A percentile compares a stretch with the other conserved stretches of the same genome.
These are phyloP conservation scores for Aspergillus pseudoterreus DNA, from an alignment of 2,329 filamentous ascomycete species.

Conservation along the genomic window DNA sequence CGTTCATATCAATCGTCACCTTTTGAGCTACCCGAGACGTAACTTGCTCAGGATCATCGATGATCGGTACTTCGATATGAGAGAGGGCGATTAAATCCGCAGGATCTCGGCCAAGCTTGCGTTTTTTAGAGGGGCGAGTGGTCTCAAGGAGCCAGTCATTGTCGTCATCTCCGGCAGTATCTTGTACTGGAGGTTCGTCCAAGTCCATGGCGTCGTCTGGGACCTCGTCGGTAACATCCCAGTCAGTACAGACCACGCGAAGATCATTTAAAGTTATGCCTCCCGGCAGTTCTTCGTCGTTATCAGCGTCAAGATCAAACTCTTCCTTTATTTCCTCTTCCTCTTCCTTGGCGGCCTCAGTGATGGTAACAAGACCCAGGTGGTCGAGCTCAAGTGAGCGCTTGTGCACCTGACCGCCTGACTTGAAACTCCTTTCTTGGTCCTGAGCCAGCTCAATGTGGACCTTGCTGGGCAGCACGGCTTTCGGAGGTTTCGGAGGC, in stretches of 20 bases:
- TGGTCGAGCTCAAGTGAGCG: conserved; percentile 51
- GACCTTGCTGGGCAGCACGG: conserved; percentile 81
- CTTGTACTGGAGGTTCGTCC: conserved; percentile 18
- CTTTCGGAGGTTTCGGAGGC: conserved; percentile 73
- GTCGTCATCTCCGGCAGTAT: conserved; percentile 52
- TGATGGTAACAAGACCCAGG: conserved; percentile 52
- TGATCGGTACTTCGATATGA: conserved; percentile 63
- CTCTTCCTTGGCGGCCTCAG: conserved; percentile 43
- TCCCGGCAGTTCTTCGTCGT: conserved; percentile 62
- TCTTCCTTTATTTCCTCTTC: conserved; percentile 49
- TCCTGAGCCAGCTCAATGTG: conserved; percentile 82
- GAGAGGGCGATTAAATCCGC: conserved; percentile 50
- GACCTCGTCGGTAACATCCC: conserved; percentile 62
- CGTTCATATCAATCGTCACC: conserved; percentile 80
- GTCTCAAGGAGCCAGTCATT: conserved; percentile 48
- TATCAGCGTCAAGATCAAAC: conserved; percentile 52
- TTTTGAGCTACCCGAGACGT: conserved; percentile 72
- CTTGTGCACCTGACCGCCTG: conserved; percentile 60
- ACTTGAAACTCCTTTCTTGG: conserved; percentile 78
- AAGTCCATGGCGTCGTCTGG: conserved; percentile 33
- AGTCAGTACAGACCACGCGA: conserved; percentile 80
- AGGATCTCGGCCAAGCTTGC: conserved; percentile 49
- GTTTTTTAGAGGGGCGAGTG: conserved; percentile 61
- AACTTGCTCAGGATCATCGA: conserved; percentile 75
- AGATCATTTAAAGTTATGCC: conserved; percentile 78